Evolutionary conservation across 1,139 yeast genomes (phyloP).

Genomic region (Saccharomyces hybrid): DNA sequence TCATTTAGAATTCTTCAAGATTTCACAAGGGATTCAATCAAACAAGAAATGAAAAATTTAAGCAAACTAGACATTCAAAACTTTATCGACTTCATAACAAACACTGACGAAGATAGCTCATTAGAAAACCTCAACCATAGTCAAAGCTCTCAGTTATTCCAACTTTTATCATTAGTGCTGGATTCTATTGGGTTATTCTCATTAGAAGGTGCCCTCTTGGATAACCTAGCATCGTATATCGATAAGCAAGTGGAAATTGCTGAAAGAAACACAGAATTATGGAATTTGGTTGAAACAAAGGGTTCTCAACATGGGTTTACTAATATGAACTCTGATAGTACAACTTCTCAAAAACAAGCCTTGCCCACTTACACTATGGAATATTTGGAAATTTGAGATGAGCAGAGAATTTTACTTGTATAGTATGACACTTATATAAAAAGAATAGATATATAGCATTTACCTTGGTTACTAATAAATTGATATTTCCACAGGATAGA

Average conservation of each 20-base stretch:
- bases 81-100: constrained; percentile 28
- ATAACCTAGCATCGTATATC: constrained; percentile 23
- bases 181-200: constrained; percentile 33
- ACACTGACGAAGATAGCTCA: constrained; percentile 11
- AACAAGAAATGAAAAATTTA: constrained; percentile 26
- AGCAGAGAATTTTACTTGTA: background rate
- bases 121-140: constrained; percentile 14
- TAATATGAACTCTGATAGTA: constrained; percentile 5
- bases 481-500: background rate
- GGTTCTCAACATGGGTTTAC: constrained; percentile 5
- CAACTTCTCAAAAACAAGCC: constrained; percentile 12
- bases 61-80: constrained; percentile 29
- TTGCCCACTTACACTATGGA: constrained; percentile 27
- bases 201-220: constrained; percentile 23
- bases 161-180: constrained; percentile 26
- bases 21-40: constrained; percentile 34
- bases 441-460: background rate
- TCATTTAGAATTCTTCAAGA: constrained; percentile 61
- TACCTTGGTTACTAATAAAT: background rate
- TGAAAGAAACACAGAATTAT: constrained; percentile 27
- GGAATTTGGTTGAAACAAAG: constrained; percentile 27
- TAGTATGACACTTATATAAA: background rate
- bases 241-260: constrained; percentile 26
- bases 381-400: constrained; percentile 20
- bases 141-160: constrained; percentile 26